Conservation (phyloP, 129 eudicot genomes). For the Glebionis coronaria region DNA sequence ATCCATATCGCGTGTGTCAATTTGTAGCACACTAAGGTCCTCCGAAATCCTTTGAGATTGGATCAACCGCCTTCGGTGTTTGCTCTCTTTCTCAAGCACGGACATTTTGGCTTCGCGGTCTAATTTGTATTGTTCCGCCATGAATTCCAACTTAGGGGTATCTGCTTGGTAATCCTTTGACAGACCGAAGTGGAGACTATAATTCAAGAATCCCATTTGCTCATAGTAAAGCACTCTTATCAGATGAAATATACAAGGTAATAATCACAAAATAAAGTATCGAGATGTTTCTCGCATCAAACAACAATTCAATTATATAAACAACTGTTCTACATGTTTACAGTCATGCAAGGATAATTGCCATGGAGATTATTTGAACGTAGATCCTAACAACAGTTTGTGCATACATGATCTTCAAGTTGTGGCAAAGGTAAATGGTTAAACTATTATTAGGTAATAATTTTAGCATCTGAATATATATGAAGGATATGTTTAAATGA, state of each 20-base stretch:
- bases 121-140: no score
- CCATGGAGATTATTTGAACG: constrained; percentile 26
- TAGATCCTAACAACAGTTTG: constrained; percentile 29
- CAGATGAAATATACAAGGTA: constrained; percentile 33
- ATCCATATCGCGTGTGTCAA: no score
- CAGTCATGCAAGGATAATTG: constrained; percentile 28
- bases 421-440: constrained; percentile 19
- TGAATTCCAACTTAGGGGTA: constrained; percentile 24
- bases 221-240: constrained; percentile 25
- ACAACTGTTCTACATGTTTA: constrained; percentile 5
- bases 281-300: neutral
- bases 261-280: neutral
- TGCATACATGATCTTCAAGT: constrained; percentile 25
- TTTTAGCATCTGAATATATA: neutral
- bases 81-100: no score
- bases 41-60: no score
- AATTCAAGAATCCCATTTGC: constrained; percentile 23
- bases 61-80: no score
- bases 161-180: constrained; percentile 26
- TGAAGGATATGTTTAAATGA: neutral
- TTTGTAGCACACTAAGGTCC: no score
- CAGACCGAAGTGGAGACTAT: constrained; percentile 1
- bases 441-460: neutral
- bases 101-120: no score
- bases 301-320: neutral